Conservation (phyloP, 1,139 yeast genomes). For the Diutina scorzettiae region DNA sequence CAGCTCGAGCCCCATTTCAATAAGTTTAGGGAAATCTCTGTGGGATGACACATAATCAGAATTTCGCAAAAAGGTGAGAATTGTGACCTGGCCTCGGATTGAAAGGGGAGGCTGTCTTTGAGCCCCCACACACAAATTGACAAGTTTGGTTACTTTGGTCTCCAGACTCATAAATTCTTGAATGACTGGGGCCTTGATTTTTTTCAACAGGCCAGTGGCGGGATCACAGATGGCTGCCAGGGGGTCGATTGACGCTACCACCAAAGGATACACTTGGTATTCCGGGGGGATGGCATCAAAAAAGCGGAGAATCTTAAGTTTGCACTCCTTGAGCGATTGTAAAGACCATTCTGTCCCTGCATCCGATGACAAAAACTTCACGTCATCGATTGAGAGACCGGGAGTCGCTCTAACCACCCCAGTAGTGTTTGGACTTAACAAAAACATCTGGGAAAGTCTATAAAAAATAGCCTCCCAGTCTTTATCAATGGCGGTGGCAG, state of each 20-base stretch:
- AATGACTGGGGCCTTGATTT: slow-evolving; percentile 15
- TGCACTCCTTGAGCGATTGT: slow-evolving; percentile 37
- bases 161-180: background rate
- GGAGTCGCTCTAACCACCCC: slow-evolving; percentile 26
- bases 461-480: too few relatives aligned
- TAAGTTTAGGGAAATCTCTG: background rate
- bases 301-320: slow-evolving; percentile 24
- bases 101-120: background rate
- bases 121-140: background rate
- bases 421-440: background rate
- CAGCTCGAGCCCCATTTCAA: background rate
- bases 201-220: slow-evolving; percentile 40
- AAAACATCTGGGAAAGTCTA: background rate
- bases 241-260: slow-evolving; percentile 57
- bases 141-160: background rate
- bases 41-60: background rate
- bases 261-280: slow-evolving; percentile 27
- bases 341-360: slow-evolving; percentile 49
- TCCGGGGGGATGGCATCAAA: slow-evolving; percentile 28
- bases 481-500: slow-evolving; percentile 23
- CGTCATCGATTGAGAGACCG: slow-evolving; percentile 48
- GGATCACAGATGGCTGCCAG: slow-evolving; percentile 40
- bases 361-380: slow-evolving; percentile 48
- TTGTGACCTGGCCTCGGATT: background rate
- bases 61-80: background rate